These are phyloP conservation scores for Apiospora kogelbergensis DNA, from an alignment of 2,329 filamentous ascomycete species.

Conservation along the genomic window DNA sequence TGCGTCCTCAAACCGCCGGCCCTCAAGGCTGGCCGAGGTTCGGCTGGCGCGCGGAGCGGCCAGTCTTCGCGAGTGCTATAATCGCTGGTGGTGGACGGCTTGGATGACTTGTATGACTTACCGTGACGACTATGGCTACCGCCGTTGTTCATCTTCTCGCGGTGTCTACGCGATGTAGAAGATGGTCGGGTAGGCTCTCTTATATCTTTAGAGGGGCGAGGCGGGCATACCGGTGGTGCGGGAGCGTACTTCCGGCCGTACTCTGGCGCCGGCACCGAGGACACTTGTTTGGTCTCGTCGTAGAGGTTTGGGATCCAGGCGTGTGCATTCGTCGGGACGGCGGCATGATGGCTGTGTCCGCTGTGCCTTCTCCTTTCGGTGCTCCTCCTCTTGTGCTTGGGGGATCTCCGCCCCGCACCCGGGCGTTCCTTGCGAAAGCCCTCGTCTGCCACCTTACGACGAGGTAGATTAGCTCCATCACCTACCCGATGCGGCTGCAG, in stretches of 20 bases:
- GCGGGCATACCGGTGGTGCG: neutral
- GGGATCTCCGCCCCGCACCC: neutral
- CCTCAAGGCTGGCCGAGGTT: neutral
- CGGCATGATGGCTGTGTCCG: neutral
- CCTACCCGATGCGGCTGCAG: conserved; percentile 8
- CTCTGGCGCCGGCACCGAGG: neutral
- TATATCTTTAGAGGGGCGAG: neutral
- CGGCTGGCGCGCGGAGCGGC: conserved; percentile 1
- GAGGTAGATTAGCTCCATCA: conserved; percentile 9
- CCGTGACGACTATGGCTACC: neutral
- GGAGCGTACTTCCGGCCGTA: neutral
- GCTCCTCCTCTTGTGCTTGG: neutral
- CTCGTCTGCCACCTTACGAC: conserved; percentile 11
- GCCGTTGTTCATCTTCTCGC: neutral
- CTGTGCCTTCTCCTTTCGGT: neutral
- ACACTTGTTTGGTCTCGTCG: neutral
- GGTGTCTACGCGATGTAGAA: neutral
- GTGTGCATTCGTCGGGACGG: neutral
- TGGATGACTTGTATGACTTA: neutral
- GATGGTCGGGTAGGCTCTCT: neutral
- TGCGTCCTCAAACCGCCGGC: neutral
- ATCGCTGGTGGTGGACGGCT: neutral
- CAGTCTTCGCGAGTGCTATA: neutral
- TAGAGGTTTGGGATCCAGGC: conserved; percentile 1
- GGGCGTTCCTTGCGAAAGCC: conserved; percentile 8